Conservation (phyloP, 345 rosid genomes). For the Microcos paniculata region DNA sequence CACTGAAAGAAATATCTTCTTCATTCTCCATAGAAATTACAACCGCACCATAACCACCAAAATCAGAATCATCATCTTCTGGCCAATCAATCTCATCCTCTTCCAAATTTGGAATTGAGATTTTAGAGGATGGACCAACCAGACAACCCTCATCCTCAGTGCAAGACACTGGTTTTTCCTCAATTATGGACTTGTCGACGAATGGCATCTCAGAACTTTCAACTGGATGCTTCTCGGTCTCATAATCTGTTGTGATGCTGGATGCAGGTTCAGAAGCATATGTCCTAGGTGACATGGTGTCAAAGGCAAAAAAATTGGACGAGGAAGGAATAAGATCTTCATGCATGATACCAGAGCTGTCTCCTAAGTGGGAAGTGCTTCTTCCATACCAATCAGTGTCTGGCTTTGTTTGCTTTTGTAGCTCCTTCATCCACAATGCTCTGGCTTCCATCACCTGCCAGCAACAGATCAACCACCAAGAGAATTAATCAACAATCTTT, state of each 20-base stretch:
- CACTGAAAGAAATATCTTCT: constrained; percentile 94
- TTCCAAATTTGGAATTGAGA: constrained; percentile 46
- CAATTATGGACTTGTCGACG: constrained; percentile 63
- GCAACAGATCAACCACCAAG: constrained; percentile 4
- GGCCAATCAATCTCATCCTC: constrained; percentile 78
- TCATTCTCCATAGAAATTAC: constrained; percentile 45
- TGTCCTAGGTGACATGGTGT: constrained; percentile 28
- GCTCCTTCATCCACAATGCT: constrained; percentile 71
- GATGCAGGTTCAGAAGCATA: constrained; percentile 38
- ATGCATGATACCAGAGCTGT: constrained; percentile 13
- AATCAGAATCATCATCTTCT: constrained; percentile 69
- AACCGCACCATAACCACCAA: constrained; percentile 31
- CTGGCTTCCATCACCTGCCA: constrained; percentile 81
- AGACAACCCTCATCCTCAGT: constrained; percentile 32
- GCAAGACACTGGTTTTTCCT: constrained; percentile 46
- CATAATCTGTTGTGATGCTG: constrained; percentile 38
- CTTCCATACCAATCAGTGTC: constrained; percentile 47
- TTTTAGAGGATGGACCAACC: constrained; percentile 35
- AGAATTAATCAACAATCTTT: constrained; percentile 8
- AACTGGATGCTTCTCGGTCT: constrained; percentile 58
- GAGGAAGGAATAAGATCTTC: constrained; percentile 32
- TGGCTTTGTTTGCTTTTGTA: constrained; percentile 55
- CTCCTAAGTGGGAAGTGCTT: constrained; percentile 30
- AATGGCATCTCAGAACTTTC: constrained; percentile 49
- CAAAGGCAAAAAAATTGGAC: constrained; percentile 27